phyloP scores from a whole-genome alignment of 2,329 filamentous ascomycete species.

The Apiospora pterosperma region DNA sequence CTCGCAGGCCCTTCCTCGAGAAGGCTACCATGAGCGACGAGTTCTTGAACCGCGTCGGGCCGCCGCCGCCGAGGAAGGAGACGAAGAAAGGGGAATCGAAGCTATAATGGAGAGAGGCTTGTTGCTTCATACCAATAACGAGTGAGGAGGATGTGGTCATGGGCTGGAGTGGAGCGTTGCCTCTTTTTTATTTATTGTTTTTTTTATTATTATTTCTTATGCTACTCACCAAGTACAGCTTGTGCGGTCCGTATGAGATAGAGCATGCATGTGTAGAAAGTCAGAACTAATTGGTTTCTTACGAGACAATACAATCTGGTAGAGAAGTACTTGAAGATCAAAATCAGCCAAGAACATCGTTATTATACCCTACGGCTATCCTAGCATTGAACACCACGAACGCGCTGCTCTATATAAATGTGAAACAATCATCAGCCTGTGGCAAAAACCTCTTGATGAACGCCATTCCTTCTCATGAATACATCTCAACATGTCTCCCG shows the following conservation, averaged over 20 bases:
- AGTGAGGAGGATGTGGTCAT: not conserved
- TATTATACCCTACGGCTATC: not conserved
- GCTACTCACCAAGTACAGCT: no score
- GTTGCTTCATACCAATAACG: no score
- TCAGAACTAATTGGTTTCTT: no score
- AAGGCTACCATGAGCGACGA: conserved; percentile 56
- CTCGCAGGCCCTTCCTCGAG: conserved; percentile 27
- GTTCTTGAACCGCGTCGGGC: conserved; percentile 52
- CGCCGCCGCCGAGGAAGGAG: conserved; percentile 3
- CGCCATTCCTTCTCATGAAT: not conserved
- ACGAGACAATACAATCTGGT: not conserved
- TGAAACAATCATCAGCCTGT: not conserved
- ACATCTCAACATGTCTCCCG: not conserved
- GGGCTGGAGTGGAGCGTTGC: not conserved
- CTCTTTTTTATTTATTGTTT: no score
- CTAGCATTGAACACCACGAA: not conserved
- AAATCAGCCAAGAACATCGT: not conserved
- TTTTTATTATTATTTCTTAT: no score
- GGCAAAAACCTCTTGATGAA: not conserved
- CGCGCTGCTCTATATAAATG: not conserved
- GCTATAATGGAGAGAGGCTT: not conserved
- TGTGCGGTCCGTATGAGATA: no score
- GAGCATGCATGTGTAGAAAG: no score
- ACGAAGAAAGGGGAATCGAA: not conserved
- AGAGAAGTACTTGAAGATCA: not conserved